Evolutionary conservation across 345 rosid species (phyloP).

Genomic region (Clarkia xantiana): DNA sequence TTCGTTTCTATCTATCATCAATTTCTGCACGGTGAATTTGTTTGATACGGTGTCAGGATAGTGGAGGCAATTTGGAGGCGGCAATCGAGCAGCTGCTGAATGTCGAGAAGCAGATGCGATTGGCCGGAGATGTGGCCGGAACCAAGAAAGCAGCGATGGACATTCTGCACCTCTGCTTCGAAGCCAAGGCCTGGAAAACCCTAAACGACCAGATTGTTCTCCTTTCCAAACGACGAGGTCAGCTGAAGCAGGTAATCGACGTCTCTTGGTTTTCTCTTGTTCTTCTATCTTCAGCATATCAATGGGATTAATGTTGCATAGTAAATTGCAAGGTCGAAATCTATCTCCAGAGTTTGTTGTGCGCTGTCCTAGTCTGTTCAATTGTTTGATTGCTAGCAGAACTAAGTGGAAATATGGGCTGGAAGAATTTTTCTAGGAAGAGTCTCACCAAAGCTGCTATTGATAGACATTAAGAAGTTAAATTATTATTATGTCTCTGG

Average conservation of each 20-base stretch:
- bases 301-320: too few species aligned
- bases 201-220: conserved; percentile 61
- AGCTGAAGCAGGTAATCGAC: conserved; percentile 69
- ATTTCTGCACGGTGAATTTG: neutral
- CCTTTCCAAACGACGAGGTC: conserved; percentile 78
- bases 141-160: conserved; percentile 67
- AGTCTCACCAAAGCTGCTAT: too few species aligned
- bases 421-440: too few species aligned
- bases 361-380: too few species aligned
- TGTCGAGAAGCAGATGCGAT: conserved; percentile 78
- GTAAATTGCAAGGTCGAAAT: too few species aligned
- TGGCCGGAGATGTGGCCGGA: conserved; percentile 62
- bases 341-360: too few species aligned
- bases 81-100: conserved; percentile 56
- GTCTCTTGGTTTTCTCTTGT: neutral
- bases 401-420: too few species aligned
- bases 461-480: too few species aligned
- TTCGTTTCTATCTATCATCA: neutral
- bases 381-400: too few species aligned
- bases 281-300: neutral
- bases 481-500: too few species aligned
- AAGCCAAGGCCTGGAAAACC: conserved; percentile 72
- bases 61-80: conserved; percentile 30
- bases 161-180: conserved; percentile 67
- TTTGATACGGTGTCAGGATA: conserved; percentile 28